Evolutionary conservation across 805 yeast genomes (phyloP).

Genomic region (Clavispora santaluciae): DNA sequence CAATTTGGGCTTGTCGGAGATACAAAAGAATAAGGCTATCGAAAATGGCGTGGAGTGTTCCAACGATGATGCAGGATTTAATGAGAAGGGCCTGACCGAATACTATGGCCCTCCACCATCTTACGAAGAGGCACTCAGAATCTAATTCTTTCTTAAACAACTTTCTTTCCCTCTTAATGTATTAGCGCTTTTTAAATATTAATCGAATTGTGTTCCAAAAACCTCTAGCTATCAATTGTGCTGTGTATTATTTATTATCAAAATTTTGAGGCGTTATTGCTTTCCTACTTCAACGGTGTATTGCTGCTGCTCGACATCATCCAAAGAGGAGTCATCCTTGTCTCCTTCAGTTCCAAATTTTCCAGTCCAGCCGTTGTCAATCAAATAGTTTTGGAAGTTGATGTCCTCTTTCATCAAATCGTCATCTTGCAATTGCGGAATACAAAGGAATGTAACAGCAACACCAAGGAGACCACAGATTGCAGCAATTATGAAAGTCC

Average conservation of each 20-base stretch:
- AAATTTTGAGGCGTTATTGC: background rate
- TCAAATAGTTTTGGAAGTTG: slow-evolving; percentile 54
- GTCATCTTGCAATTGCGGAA: slow-evolving; percentile 68
- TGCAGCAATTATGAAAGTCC: slow-evolving; percentile 82
- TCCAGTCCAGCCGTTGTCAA: slow-evolving; percentile 57
- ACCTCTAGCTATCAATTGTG: too few relatives aligned
- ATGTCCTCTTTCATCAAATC: slow-evolving; percentile 64
- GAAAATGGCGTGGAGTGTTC: slow-evolving; percentile 50
- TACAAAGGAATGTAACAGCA: slow-evolving; percentile 49
- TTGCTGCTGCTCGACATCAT: slow-evolving; percentile 9
- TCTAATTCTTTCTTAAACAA: slow-evolving; percentile 13
- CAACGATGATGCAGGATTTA: slow-evolving; percentile 52
- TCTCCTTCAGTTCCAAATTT: slow-evolving; percentile 33
- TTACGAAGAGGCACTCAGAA: slow-evolving; percentile 47
- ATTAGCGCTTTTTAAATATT: slow-evolving; percentile 1
- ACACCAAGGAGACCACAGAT: slow-evolving; percentile 65
- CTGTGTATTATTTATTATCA: too few relatives aligned
- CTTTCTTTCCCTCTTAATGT: background rate
- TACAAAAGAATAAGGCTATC: slow-evolving; percentile 52
- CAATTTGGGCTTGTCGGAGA: slow-evolving; percentile 58
- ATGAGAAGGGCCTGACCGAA: slow-evolving; percentile 51
- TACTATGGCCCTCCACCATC: slow-evolving; percentile 69
- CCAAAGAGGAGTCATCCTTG: slow-evolving; percentile 6
- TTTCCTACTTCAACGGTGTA: background rate
- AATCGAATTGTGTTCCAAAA: background rate